Evolutionary conservation across 257 asterid genomes (phyloP).

Genomic region (Rubia yunnanensis): DNA sequence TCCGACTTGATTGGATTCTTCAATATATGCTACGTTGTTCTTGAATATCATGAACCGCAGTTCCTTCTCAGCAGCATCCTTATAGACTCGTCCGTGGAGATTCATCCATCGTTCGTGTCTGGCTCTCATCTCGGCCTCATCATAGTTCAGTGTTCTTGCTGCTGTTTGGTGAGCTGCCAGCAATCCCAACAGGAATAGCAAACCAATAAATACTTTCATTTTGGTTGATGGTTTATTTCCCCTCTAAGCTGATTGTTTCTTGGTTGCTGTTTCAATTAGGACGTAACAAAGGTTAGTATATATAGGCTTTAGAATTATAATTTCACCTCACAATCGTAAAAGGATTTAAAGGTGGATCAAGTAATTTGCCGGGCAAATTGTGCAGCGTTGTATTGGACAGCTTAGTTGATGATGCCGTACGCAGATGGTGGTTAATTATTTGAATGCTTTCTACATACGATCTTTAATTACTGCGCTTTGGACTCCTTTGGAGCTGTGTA

Average conservation of each 20-base stretch:
- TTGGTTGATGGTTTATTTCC: background rate
- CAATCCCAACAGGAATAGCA: slow-evolving; percentile 9
- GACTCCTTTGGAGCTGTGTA: background rate
- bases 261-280: background rate
- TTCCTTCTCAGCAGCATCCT: slow-evolving; percentile 10
- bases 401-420: slow-evolving; percentile 4
- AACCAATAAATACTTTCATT: slow-evolving; percentile 1
- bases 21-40: slow-evolving; percentile 8
- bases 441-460: background rate
- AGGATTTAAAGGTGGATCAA: background rate
- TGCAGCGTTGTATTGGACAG: slow-evolving; percentile 6
- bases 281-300: background rate
- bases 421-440: background rate
- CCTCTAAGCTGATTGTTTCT: background rate
- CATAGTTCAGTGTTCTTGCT: slow-evolving; percentile 10
- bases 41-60: slow-evolving; percentile 18
- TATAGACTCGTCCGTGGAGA: slow-evolving; percentile 16
- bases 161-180: slow-evolving; percentile 6
- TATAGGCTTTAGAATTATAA: background rate
- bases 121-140: background rate
- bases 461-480: background rate
- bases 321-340: too few relatives aligned
- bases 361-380: slow-evolving; percentile 11
- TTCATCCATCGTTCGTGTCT: slow-evolving; percentile 16
- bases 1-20: slow-evolving; percentile 14